Evolutionary conservation across 192 early-diverging fungal species (phyloP).

Genomic region (Spizellomyces punctatus): DNA sequence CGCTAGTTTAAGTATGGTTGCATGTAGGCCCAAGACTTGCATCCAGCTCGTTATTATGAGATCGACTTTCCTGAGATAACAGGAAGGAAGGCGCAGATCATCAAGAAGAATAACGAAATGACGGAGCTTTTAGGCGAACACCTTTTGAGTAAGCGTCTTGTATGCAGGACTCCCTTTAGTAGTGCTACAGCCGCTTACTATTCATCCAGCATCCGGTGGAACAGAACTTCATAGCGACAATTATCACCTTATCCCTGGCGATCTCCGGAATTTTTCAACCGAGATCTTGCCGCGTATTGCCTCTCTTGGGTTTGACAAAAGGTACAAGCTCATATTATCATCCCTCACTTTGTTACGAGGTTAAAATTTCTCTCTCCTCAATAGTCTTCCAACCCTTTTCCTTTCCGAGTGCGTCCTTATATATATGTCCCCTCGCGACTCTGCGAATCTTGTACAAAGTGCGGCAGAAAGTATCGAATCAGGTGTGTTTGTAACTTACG

Average conservation of each 20-base stretch:
- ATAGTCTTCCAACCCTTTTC: conserved; percentile 80
- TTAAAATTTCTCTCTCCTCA: neutral
- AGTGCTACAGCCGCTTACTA: neutral
- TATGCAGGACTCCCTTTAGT: conserved; percentile 6
- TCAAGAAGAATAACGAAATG: conserved; percentile 56
- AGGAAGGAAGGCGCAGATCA: conserved; percentile 69
- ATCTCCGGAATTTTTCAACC: conserved; percentile 70
- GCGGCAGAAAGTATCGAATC: conserved; percentile 14
- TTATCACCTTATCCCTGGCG: conserved; percentile 79
- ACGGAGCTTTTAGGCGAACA: conserved; percentile 32
- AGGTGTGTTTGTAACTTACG: conserved; percentile 78
- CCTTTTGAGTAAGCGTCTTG: conserved; percentile 27
- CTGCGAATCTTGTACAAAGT: conserved; percentile 60
- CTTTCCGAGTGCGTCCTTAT: conserved; percentile 94
- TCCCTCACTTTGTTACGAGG: neutral
- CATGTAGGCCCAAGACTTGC: conserved; percentile 26
- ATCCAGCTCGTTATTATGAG: conserved; percentile 75
- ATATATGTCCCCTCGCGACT: conserved; percentile 73
- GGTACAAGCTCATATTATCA: conserved; percentile 33
- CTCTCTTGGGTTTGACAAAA: conserved; percentile 58
- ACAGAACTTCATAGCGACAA: conserved; percentile 66
- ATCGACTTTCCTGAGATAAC: conserved; percentile 92
- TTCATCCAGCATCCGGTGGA: conserved; percentile 51
- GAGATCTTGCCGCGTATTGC: conserved; percentile 63
- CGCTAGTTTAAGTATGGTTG: neutral